Evolutionary conservation across 23 red algal genomes (phyloP).

Genomic region (Gracilaria vermiculophylla): DNA sequence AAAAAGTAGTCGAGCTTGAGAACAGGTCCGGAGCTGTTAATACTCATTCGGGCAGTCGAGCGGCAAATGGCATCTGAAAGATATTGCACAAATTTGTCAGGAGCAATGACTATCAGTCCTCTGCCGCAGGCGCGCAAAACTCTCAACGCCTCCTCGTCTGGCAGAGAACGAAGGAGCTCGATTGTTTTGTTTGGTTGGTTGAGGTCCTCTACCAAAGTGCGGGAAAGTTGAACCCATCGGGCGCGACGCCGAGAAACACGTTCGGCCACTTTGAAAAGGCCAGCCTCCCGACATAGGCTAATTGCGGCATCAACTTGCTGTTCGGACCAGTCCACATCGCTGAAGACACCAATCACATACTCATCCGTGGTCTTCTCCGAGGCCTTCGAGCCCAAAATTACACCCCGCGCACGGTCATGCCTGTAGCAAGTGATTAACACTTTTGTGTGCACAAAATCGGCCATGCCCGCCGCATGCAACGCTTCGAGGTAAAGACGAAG

Average conservation of each 20-base stretch:
- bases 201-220: constrained; percentile 60
- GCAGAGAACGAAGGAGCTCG: constrained; percentile 50
- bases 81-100: constrained; percentile 57
- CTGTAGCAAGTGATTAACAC: constrained; percentile 88
- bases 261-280: constrained; percentile 60
- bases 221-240: constrained; percentile 51
- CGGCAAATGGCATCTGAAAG: constrained; percentile 44
- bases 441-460: constrained; percentile 74
- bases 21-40: constrained; percentile 24
- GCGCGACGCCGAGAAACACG: constrained; percentile 45
- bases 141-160: constrained; percentile 40
- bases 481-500: constrained; percentile 81
- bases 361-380: constrained; percentile 67
- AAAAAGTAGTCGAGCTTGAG: constrained; percentile 38
- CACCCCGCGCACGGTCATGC: constrained; percentile 70
- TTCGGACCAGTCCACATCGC: constrained; percentile 68
- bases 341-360: constrained; percentile 64
- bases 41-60: not conserved
- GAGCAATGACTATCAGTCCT: constrained; percentile 14
- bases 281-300: constrained; percentile 54
- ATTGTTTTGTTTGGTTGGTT: constrained; percentile 43
- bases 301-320: constrained; percentile 72
- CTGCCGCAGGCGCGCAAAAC: constrained; percentile 61
- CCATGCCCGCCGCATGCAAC: constrained; percentile 58
- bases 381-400: constrained; percentile 46